Base-by-base conservation (phyloP, 805 yeast species). In the Hanseniaspora mollemarum region DNA sequence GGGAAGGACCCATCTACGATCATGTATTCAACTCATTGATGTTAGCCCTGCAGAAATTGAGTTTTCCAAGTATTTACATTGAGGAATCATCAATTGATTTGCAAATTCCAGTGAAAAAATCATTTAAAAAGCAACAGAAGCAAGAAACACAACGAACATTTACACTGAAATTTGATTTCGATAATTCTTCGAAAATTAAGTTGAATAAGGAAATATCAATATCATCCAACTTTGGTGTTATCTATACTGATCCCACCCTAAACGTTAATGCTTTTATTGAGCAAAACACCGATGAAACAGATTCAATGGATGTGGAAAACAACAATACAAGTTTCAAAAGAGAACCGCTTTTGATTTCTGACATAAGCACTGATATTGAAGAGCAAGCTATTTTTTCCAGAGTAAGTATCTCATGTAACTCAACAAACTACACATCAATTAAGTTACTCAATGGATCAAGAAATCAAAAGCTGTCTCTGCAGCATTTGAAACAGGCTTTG, bases 351-450 rank as follows among this genome's bases (percentile, higher is more conserved):
- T 58, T 85, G 15, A 62, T 87, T 43, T 79, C 84, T 1, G 96
- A 87, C 60, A 59, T 85, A 37, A 94, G 86, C 61, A 94, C 94
- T 13, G 90, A 83, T 54, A 82, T 87, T 4, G 96, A 87, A 63
- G 94, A 86, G 59, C 60, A 69, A 12, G 71, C 79, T 29, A 71
- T 81, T 2, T 65, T 65, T 40, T 76, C 83, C 39, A 72, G 77
- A 18, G 65, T 85, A 15, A 65, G 71, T 0, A 70, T 79, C 15
- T 57, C 63, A 19, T 35, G 59, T 59, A 38, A 52, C 54, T 26
- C 46, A 56, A 1, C 60, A 63, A 22, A 64, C 10, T 48, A 67
- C 2, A 56, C 57, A 18, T 60, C 75, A 49, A 71, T 68, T 48
- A 67, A 72, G 25, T 64, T 79, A 12, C 72, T 71, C 21, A 60